A percentile compares a stretch with the other conserved stretches of the same genome.
Evolutionary conservation across 2,329 filamentous ascomycete genomes (phyloP).

Genomic region (Aschersonia sp.): DNA sequence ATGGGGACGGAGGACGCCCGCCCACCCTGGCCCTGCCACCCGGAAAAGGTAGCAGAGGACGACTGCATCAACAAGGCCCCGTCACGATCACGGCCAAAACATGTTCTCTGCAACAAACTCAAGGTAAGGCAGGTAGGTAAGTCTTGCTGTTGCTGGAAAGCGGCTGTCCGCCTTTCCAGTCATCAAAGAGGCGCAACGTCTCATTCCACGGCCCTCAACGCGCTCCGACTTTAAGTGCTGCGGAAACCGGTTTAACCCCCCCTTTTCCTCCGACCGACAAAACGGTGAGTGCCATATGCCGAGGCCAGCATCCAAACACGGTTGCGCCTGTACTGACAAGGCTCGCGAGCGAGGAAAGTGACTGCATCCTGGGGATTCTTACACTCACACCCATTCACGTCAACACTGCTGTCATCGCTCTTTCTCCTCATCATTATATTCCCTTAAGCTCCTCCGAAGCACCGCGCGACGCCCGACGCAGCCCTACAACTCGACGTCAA

Average conservation of each 20-base stretch:
- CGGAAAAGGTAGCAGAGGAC: neutral
- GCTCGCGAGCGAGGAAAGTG: too few species aligned
- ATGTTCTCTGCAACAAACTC: conserved; percentile 5
- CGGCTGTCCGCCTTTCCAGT: neutral
- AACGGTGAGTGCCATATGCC: too few species aligned
- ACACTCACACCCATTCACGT: too few species aligned
- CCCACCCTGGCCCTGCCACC: neutral
- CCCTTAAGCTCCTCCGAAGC: too few species aligned
- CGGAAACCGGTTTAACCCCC: neutral
- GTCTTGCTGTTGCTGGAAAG: conserved; percentile 4
- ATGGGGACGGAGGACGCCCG: conserved; percentile 9
- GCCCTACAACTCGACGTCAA: too few species aligned
- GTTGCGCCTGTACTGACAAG: too few species aligned
- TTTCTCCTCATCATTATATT: too few species aligned
- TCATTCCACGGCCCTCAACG: neutral
- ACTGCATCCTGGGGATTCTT: too few species aligned
- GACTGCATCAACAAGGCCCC: conserved; percentile 5
- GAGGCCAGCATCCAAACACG: too few species aligned
- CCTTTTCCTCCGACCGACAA: neutral
- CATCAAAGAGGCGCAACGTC: neutral
- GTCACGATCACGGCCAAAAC: conserved; percentile 13
- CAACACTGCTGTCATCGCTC: too few species aligned
- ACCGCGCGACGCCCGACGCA: too few species aligned
- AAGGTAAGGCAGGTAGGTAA: conserved; percentile 8
- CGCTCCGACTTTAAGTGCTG: neutral